Evolutionary conservation across 371 early-diverging fungal genomes (phyloP).

Genomic region (Mortierella sp.): DNA sequence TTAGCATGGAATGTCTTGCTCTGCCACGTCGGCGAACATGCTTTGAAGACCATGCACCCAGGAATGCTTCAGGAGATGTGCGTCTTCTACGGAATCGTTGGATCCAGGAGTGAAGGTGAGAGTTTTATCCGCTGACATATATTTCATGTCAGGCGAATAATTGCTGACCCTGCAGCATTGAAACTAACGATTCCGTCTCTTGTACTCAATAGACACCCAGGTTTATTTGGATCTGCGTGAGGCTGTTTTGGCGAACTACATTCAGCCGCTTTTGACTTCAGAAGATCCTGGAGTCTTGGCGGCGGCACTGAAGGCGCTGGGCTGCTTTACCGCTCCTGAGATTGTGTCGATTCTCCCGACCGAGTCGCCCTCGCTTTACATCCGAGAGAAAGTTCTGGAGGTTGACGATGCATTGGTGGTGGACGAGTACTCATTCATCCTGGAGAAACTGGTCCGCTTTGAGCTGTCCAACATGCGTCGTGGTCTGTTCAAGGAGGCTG

Average conservation of each 20-base stretch:
- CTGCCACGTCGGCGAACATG: constrained; percentile 64
- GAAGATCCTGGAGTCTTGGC: constrained; percentile 49
- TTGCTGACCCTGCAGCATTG: neutral
- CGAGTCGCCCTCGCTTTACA: constrained; percentile 61
- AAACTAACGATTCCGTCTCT: neutral
- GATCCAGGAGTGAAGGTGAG: constrained; percentile 66
- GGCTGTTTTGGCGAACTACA: constrained; percentile 55
- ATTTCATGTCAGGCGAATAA: too few relatives aligned
- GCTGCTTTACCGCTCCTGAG: constrained; percentile 62
- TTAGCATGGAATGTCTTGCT: constrained; percentile 67
- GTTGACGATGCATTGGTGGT: constrained; percentile 39
- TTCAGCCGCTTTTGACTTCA: constrained; percentile 58
- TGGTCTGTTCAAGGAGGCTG: constrained; percentile 66
- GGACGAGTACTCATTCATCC: constrained; percentile 49
- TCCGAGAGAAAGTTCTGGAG: constrained; percentile 43
- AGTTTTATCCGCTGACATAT: too few relatives aligned
- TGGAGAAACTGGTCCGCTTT: constrained; percentile 65
- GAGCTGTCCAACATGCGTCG: constrained; percentile 72
- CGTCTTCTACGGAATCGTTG: constrained; percentile 64
- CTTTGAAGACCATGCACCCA: constrained; percentile 36
- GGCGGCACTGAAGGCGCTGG: constrained; percentile 60
- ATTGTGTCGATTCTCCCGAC: constrained; percentile 58
- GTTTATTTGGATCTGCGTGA: constrained; percentile 65
- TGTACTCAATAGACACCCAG: constrained; percentile 59
- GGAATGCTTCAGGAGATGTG: constrained; percentile 56